phyloP scores from a whole-genome alignment of 805 yeast genomes.

The Zygotorulaspora sp. region DNA sequence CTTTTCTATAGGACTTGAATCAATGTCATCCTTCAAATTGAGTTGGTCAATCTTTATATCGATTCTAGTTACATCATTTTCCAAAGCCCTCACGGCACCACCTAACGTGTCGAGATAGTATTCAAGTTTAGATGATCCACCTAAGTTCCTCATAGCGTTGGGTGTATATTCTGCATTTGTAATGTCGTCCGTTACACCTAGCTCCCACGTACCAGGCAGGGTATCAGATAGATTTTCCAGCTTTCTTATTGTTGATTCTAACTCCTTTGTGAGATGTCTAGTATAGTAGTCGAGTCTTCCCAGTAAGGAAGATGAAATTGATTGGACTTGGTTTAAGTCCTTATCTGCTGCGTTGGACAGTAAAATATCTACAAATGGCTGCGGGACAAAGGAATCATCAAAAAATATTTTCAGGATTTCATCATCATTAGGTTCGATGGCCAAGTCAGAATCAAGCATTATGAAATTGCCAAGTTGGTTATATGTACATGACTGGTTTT shows the following conservation, averaged over 20 bases:
- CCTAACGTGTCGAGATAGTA: constrained; percentile 60
- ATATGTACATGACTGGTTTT: no score
- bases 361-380: constrained; percentile 60
- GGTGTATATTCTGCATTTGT: constrained; percentile 16
- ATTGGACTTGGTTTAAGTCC: constrained; percentile 41
- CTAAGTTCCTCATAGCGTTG: constrained; percentile 25
- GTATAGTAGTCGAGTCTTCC: constrained; percentile 61
- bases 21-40: constrained; percentile 20
- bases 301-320: constrained; percentile 47
- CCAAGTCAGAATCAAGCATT: no score
- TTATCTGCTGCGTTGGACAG: constrained; percentile 39
- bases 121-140: constrained; percentile 54
- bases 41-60: constrained; percentile 27
- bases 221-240: constrained; percentile 50
- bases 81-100: constrained; percentile 53
- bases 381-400: constrained; percentile 60
- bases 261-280: constrained; percentile 50
- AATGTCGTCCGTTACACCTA: constrained; percentile 7
- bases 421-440: constrained; percentile 17
- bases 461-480: no score
- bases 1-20: constrained; percentile 25
- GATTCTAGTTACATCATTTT: constrained; percentile 42
- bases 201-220: constrained; percentile 39
- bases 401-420: constrained; percentile 62
- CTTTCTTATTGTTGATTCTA: constrained; percentile 46